Evolutionary conservation across 2,329 filamentous ascomycete species (phyloP), one percentile per base, ranked within the genome.

Genomic region (Fusarium nanum): DNA sequence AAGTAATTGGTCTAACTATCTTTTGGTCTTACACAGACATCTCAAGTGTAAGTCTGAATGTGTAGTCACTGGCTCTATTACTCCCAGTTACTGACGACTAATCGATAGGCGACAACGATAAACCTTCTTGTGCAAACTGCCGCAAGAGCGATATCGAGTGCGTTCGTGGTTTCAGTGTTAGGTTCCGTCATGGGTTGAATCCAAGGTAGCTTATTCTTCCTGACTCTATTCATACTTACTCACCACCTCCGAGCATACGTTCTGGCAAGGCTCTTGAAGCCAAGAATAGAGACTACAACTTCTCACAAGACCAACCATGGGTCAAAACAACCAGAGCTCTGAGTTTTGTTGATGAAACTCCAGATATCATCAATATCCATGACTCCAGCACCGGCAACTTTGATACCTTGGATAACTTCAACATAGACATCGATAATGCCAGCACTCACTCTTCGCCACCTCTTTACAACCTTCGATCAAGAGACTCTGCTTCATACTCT

Each of bases 261-360:
- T 73, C 68, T 25, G 65, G 69, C 5, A 71, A 58, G 42, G 55
- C 65, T 16, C 11, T 56, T 11, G 72, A 73, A 25, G 49, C 56
- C 25, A 61, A 69, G 32, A 73, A 62, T 8, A 55, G 49, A 40
- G 70, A 68, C 16, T 76, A 70, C 52, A 67, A 62, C 11, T 77
- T 77, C 45, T 54, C 75, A 8, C 60, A 74, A 14, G 69, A 72
- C 5, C 76, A 77, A 40, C 75, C 72, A 14, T 77, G 76, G 76
- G 74, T 77, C 28, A 69, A 69, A 46, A 74, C 72, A 25, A 76
- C 64, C 41, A 60, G 73, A 49, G 49, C 68, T 23, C 40, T 77
- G 23, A 77, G 74, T 28, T 77, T 77, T 22, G 66, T 77, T 10
- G 74, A 77, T 40, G 76, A 77, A 47, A 77, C 76, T 5, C 64